A percentile compares a stretch with the other conserved stretches of the same genome.
Conservation (phyloP, 2,329 filamentous ascomycete genomes). For the Colletotrichum tropicicola region DNA sequence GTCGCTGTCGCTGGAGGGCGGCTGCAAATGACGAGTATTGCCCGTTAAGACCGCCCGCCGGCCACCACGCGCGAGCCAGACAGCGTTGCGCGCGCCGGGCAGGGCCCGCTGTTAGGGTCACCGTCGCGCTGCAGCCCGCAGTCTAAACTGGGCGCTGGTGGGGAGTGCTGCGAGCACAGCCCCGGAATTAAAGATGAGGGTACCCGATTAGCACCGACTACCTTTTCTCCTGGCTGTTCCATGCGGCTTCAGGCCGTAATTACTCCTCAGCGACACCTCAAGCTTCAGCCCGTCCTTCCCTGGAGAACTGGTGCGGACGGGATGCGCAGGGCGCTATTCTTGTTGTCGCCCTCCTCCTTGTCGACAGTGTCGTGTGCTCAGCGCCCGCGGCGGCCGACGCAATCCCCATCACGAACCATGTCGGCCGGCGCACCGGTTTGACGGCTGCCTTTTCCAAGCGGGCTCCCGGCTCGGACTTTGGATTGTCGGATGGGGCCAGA, state of each 20-base stretch:
- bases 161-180: slow-evolving; percentile 15
- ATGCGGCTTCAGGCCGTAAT: neutral
- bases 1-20: too few relatives aligned
- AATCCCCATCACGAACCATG: slow-evolving; percentile 10
- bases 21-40: neutral
- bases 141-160: slow-evolving; percentile 13
- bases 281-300: neutral
- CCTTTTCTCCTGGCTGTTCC: neutral
- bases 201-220: slow-evolving; percentile 9
- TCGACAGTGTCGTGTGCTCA: neutral
- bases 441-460: slow-evolving; percentile 10
- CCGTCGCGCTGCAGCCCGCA: slow-evolving; percentile 7
- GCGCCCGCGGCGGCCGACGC: neutral
- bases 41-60: neutral
- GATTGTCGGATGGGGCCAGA: neutral
- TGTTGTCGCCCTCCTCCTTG: neutral
- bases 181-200: slow-evolving; percentile 12
- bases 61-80: too few relatives aligned
- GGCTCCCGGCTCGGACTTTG: neutral
- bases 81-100: too few relatives aligned
- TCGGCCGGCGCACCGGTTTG: slow-evolving; percentile 15
- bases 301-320: neutral
- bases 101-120: slow-evolving; percentile 16
- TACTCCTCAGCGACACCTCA: too few relatives aligned
- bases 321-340: neutral